Evolutionary conservation across 257 asterid species (phyloP), one percentile per base, ranked within the genome.

Genomic region (Lycium barbarum): DNA sequence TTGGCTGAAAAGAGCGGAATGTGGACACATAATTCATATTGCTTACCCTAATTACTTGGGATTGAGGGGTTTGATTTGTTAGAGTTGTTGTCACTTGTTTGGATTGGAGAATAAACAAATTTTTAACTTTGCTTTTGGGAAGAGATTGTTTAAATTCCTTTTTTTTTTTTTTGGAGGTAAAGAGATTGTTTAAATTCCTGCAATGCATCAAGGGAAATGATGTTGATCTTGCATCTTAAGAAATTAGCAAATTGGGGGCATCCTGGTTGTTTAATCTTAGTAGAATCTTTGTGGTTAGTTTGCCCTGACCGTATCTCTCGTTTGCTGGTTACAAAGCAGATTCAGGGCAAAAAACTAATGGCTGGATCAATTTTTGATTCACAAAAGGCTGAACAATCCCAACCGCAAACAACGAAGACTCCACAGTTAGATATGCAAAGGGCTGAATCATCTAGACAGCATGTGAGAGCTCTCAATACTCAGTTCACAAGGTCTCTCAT

Each of bases 401-500:
- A 57, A 71, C 89, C 82, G 55, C 93, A 83, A 87, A 15, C 47
- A 38, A 59, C 73, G 35, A 47, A 71, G 33, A 13, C 83, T 33
- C 92, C 87, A 53, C 93, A 90, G 49, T 89, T 93, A 91, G 97
- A 94, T 88, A 81, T 66, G 90, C 88, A 89, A 91, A 88, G 97
- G 83, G 98, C 98, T 74, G 97, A 96, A 84, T 92, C 95, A 83
- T 96, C 98, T 53, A 92, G 90, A 85, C 97, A 91, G 92, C 97
- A 96, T 85, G 98, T 94, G 88, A 93, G 95, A 93, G 99, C 98
- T 89, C 98, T 95, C 88, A 95, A 96, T 90, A 90, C 91, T 61
- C 98, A 96, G 84, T 96, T 95, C 79, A 98, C 98, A 81, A 95
- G 98, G 98, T 96, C 80, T 70, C 84, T 63, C 53, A 57, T 80